A percentile compares a stretch with the other conserved stretches of the same genome.
phyloP scores from a whole-genome alignment of 2,329 filamentous ascomycete genomes.

The Penicillium olsonii region DNA sequence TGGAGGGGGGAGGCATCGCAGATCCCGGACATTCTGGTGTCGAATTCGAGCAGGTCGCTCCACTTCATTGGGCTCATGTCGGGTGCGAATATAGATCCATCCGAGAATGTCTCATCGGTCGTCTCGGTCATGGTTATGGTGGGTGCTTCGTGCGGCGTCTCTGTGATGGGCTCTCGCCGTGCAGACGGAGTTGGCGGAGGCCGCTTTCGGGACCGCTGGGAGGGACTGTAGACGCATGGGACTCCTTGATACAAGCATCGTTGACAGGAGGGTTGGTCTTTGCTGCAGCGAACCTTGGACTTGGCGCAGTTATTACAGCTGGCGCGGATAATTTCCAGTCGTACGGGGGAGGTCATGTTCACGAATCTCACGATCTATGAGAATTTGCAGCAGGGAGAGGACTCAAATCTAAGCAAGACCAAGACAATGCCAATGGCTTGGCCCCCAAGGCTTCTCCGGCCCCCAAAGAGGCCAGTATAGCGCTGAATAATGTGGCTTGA shows the following conservation, averaged over 20 bases:
- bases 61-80: constrained; percentile 6
- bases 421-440: neutral
- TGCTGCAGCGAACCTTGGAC: constrained; percentile 7
- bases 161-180: no score
- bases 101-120: constrained; percentile 1
- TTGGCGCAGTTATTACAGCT: constrained; percentile 6
- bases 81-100: neutral
- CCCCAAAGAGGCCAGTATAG: neutral
- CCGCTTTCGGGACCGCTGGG: constrained; percentile 7
- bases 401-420: neutral
- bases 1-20: neutral
- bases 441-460: neutral
- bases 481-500: neutral
- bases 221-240: constrained; percentile 7
- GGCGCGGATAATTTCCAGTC: constrained; percentile 6
- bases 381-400: neutral
- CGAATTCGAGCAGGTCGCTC: constrained; percentile 2
- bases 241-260: constrained; percentile 6
- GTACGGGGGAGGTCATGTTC: neutral
- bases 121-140: neutral
- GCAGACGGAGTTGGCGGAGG: constrained; percentile 1
- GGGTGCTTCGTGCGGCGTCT: no score
- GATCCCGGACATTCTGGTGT: neutral
- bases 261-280: constrained; percentile 7
- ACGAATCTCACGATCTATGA: neutral